Conservation (phyloP, 2,329 filamentous ascomycete species). For the Monilinia vaccinii-corymbosi region DNA sequence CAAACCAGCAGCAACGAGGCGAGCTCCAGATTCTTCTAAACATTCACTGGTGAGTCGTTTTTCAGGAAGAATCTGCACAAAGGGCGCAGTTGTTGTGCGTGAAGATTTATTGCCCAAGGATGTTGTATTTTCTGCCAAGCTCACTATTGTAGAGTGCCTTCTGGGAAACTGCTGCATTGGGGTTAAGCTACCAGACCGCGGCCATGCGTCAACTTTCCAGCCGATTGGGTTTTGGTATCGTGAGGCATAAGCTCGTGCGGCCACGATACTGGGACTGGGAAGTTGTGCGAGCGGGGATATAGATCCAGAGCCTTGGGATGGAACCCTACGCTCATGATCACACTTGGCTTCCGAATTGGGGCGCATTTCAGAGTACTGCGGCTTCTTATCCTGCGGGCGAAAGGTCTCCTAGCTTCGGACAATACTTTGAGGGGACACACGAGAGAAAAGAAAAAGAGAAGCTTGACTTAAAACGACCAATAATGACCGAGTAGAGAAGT, state of each 20-base stretch:
- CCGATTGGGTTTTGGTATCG: constrained; percentile 15
- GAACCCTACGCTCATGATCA: not conserved
- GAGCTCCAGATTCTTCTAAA: not conserved
- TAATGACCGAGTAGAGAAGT: not conserved
- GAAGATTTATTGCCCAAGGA: not conserved
- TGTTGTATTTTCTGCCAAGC: not conserved
- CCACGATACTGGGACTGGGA: constrained; percentile 22
- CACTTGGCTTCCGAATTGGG: not conserved
- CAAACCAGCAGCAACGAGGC: not conserved
- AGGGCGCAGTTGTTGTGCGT: not conserved
- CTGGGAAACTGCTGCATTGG: constrained; percentile 15
- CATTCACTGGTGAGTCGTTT: not conserved
- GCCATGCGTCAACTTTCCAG: constrained; percentile 5
- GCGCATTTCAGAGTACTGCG: not conserved
- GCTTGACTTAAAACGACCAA: not conserved
- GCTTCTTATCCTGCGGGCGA: not conserved
- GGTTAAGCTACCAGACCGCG: constrained; percentile 16
- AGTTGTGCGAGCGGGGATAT: constrained; percentile 8
- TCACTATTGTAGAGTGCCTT: constrained; percentile 14
- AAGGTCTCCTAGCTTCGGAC: not conserved
- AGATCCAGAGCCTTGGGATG: not conserved
- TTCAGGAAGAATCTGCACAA: not conserved
- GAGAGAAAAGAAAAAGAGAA: not conserved
- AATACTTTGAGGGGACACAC: not conserved
- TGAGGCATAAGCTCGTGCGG: constrained; percentile 22